Base-by-base conservation (phyloP, 1,139 yeast species). In the Debaryomyces psychrophilus region DNA sequence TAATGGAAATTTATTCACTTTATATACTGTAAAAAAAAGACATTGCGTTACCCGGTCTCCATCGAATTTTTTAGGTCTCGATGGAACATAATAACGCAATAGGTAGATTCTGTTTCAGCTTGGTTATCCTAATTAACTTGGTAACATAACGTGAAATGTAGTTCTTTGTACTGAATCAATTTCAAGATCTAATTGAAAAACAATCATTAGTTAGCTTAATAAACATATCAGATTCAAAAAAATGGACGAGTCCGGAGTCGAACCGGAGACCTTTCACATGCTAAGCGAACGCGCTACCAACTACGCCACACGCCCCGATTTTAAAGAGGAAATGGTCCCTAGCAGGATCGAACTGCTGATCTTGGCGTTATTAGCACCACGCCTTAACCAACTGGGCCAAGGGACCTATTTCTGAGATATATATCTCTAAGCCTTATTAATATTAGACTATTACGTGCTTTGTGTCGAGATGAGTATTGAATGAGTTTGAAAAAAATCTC, bases 261-360 rank as follows among this genome's bases (percentile, higher is more conserved):
- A 84, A 84, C 90, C 88, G 83, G 83, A 81, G 90, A 83, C 89
- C 90, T 84, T 81, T 82, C 87, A 82, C 89, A 83, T 83, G 90
- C 90, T 81, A 84, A 83, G 89, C 83, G 86, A 81, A 81, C 89
- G 89, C 90, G 89, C 89, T 84, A 83, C 90, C 90, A 82, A 83
- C 90, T 84, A 80, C 89, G 90, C 90, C 89, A 84, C 88, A 83
- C 88, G 88, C 90, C 90, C 90, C 11, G 20, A 3, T 12, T 31
- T 11, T 15, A 6, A 9, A 25, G 28, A 28, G 31, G 11, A 46
- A 62, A 60, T 82, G 87, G 83, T 83, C 87, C 86, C 87, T 82
- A 81, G 86, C 88, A 80, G 88, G 88, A 82, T 83, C 88, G 87
- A 82, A 82, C 87, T 79, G 87, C 86, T 80, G 87, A 82, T 81